phyloP scores from a whole-genome alignment of 1,284 basidiomycete genomes.

The Caloboletus inedulis region DNA sequence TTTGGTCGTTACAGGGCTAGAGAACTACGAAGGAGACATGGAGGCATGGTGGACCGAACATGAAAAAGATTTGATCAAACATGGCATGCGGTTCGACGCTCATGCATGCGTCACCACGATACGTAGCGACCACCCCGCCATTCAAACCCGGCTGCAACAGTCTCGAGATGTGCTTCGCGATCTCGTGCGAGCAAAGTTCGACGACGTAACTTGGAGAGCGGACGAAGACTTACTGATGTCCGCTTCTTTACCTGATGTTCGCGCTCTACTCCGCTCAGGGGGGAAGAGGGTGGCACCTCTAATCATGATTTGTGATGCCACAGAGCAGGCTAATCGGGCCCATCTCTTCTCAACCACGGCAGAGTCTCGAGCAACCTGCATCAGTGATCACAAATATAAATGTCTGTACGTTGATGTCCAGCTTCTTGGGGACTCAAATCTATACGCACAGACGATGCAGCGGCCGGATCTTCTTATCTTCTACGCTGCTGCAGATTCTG shows the following conservation, averaged over 20 bases:
- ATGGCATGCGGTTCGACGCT: slow-evolving; percentile 30
- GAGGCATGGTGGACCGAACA: slow-evolving; percentile 34
- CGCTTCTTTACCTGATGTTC: slow-evolving; percentile 23
- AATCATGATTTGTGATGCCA: slow-evolving; percentile 19
- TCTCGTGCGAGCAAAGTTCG: slow-evolving; percentile 16
- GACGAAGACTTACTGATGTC: slow-evolving; percentile 22
- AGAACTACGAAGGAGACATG: slow-evolving; percentile 33
- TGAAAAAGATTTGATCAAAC: slow-evolving; percentile 24
- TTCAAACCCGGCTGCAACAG: slow-evolving; percentile 20
- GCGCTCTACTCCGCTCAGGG: slow-evolving; percentile 12
- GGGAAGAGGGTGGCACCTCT: slow-evolving; percentile 18
- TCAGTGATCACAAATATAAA: slow-evolving; percentile 12
- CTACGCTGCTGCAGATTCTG: slow-evolving; percentile 14
- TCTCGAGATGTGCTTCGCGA: slow-evolving; percentile 20
- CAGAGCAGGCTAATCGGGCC: not conserved
- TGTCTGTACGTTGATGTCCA: slow-evolving; percentile 14
- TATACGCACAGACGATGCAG: not conserved
- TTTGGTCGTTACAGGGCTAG: slow-evolving; percentile 35
- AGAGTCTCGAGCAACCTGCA: slow-evolving; percentile 2
- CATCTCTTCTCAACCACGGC: slow-evolving; percentile 3
- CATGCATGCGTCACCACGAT: slow-evolving; percentile 34
- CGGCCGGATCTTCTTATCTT: slow-evolving; percentile 27
- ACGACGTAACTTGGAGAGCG: slow-evolving; percentile 16
- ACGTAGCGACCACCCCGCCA: slow-evolving; percentile 29
- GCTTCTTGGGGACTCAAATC: slow-evolving; percentile 1